Evolutionary conservation across 805 yeast genomes (phyloP).

Genomic region (Candida pseudoglaebosa): DNA sequence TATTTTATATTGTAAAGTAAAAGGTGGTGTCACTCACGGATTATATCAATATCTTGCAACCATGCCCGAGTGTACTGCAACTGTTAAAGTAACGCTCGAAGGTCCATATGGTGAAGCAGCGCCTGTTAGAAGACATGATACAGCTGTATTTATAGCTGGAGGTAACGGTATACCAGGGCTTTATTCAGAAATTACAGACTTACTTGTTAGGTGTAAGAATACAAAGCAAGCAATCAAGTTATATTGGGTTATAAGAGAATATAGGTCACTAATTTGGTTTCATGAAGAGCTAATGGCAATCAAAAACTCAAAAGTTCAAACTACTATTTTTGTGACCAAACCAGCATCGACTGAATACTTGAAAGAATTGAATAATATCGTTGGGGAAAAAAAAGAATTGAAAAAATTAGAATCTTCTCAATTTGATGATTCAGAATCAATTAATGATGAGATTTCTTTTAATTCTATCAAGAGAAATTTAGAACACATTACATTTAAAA

Average conservation of each 20-base stretch:
- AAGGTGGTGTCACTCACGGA: conserved; percentile 28
- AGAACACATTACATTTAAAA: conserved; percentile 35
- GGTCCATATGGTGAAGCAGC: conserved; percentile 37
- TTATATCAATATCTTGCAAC: conserved; percentile 17
- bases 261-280: conserved; percentile 49
- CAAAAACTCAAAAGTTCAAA: conserved; percentile 23
- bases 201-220: conserved; percentile 17
- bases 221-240: conserved; percentile 33
- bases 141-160: conserved; percentile 35
- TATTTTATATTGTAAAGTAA: conserved; percentile 30
- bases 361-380: conserved; percentile 1
- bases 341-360: conserved; percentile 13
- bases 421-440: background rate
- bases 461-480: conserved; percentile 16
- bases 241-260: conserved; percentile 64
- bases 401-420: too few relatives aligned
- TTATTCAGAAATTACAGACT: conserved; percentile 28
- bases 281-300: conserved; percentile 37
- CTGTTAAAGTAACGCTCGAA: conserved; percentile 32
- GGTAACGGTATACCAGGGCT: conserved; percentile 42
- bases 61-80: conserved; percentile 15
- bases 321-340: conserved; percentile 26
- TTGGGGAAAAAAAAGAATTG: background rate
- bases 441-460: background rate
- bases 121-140: conserved; percentile 24